A percentile compares a stretch with the other conserved stretches of the same genome.
Conservation (phyloP, 768 basidiomycete species). For the Tulasnella sp. region DNA sequence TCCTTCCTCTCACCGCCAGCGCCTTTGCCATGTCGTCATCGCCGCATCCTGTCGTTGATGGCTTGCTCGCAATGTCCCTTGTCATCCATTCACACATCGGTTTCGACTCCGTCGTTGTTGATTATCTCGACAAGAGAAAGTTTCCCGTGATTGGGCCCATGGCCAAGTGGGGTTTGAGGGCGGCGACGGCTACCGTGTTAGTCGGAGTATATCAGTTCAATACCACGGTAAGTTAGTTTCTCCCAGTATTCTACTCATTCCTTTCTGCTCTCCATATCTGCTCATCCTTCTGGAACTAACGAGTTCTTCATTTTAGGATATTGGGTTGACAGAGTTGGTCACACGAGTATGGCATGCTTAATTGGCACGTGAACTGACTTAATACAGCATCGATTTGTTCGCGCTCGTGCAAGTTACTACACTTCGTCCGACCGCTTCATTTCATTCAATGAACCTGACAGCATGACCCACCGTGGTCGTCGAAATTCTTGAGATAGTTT, state of each 20-base stretch:
- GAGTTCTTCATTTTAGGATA: not conserved
- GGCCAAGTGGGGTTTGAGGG: slow-evolving; percentile 64
- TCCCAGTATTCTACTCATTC: slow-evolving; percentile 1
- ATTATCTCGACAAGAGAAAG: slow-evolving; percentile 91
- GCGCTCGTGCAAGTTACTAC: too few species aligned
- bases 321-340: slow-evolving; percentile 81
- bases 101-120: slow-evolving; percentile 70
- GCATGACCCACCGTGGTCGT: too few species aligned
- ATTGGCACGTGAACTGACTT: too few species aligned
- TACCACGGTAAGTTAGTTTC: slow-evolving; percentile 65
- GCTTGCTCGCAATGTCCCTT: slow-evolving; percentile 73
- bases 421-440: too few species aligned
- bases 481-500: too few species aligned
- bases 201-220: slow-evolving; percentile 97
- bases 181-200: slow-evolving; percentile 67
- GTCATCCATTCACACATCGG: slow-evolving; percentile 96
- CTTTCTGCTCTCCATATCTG: not conserved
- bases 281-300: not conserved
- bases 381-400: too few species aligned
- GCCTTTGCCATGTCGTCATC: slow-evolving; percentile 71
- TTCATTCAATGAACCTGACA: too few species aligned
- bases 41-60: slow-evolving; percentile 79
- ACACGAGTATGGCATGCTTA: slow-evolving; percentile 75
- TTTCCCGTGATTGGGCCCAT: slow-evolving; percentile 71
- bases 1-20: slow-evolving; percentile 81